A percentile compares a stretch with the other conserved stretches of the same genome.
Evolutionary conservation across 129 eudicot species (phyloP).

Genomic region (Deinandra increscens): DNA sequence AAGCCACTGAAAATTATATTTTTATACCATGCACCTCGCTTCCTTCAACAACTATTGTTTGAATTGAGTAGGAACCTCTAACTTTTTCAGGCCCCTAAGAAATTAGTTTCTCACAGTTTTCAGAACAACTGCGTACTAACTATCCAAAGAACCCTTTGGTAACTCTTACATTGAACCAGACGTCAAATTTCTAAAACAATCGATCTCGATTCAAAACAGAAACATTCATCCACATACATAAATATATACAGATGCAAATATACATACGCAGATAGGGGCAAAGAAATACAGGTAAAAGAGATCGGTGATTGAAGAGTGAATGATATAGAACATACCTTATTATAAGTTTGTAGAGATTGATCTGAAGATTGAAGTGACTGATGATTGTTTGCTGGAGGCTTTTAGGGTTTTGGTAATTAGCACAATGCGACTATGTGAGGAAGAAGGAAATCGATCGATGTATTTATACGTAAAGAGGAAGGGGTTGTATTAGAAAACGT

Average conservation of each 20-base stretch:
- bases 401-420: constrained; percentile 1
- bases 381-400: background rate
- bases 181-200: no score
- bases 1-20: no score
- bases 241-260: no score
- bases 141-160: no score
- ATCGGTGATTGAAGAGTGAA: background rate
- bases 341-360: background rate
- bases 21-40: no score
- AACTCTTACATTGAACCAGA: no score
- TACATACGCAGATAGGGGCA: background rate
- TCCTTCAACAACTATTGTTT: background rate
- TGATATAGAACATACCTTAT: background rate
- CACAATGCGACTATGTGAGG: background rate
- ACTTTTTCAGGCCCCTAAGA: background rate
- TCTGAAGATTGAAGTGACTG: background rate
- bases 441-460: background rate
- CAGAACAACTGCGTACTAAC: no score
- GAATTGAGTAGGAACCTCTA: background rate
- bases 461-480: background rate
- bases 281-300: background rate
- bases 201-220: background rate
- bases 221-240: background rate
- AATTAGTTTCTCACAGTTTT: no score
- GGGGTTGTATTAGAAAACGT: background rate